These are phyloP conservation scores for Saposhnikovia divaricata DNA, from an alignment of 129 eudicot genomes.

Conservation along the genomic window DNA sequence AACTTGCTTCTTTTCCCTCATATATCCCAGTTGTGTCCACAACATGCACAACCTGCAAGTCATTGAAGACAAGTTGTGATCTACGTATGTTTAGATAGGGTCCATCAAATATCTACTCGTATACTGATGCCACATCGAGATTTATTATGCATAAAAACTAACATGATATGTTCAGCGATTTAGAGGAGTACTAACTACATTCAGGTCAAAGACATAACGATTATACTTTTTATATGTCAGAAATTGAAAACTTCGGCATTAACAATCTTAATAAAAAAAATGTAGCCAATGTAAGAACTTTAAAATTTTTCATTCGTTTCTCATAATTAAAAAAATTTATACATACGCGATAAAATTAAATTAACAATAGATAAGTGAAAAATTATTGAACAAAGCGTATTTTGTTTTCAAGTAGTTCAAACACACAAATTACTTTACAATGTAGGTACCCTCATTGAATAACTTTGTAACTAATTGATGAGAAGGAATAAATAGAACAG, in stretches of 20 bases:
- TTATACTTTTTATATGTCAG: neutral
- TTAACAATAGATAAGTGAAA: neutral
- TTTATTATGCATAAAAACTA: neutral
- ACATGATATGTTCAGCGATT: neutral
- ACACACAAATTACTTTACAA: neutral
- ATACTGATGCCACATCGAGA: neutral
- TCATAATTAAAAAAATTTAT: neutral
- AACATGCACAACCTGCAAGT: slow-evolving; percentile 83
- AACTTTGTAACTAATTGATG: neutral
- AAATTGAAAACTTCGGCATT: neutral
- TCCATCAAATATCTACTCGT: neutral
- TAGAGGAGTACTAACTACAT: neutral
- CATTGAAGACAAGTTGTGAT: slow-evolving; percentile 2
- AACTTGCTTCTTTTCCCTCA: slow-evolving; percentile 36
- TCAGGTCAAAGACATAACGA: neutral
- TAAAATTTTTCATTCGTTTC: neutral
- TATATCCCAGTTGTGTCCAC: slow-evolving; percentile 60
- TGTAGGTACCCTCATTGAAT: neutral
- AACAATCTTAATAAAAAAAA: neutral
- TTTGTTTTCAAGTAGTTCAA: neutral
- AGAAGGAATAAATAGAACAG: neutral
- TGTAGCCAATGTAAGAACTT: neutral
- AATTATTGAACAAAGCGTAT: neutral
- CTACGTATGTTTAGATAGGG: neutral
- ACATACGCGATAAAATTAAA: neutral